Percentiles rank a stretch among this genome's conserved stretches.
Evolutionary conservation across 495 filamentous ascomycete genomes (phyloP).

Genomic region (Neurospora discreta): DNA sequence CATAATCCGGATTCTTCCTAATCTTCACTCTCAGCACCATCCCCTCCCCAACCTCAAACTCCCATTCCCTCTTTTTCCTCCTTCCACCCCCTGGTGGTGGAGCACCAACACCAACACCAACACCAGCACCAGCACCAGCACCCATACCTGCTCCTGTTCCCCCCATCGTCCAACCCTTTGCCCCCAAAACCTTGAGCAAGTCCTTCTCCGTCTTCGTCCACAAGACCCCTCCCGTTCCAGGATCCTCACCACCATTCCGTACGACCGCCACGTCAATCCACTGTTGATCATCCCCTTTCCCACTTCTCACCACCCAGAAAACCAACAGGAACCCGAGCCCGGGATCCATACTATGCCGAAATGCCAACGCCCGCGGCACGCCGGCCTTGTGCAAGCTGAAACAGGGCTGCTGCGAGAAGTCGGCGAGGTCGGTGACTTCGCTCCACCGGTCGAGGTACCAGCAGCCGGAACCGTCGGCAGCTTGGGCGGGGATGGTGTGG

Average conservation of each 20-base stretch:
- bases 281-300: not conserved
- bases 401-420: not conserved
- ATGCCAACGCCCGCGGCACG: constrained; percentile 1
- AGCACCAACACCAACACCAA: too few relatives aligned
- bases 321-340: constrained; percentile 2
- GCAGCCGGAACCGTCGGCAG: not conserved
- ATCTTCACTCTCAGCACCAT: not conserved
- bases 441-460: constrained; percentile 7
- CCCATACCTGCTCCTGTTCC: too few relatives aligned
- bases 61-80: not conserved
- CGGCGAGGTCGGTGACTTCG: not conserved
- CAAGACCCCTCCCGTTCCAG: not conserved
- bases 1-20: not conserved
- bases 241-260: not conserved
- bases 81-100: not conserved
- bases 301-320: not conserved
- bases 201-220: not conserved
- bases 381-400: constrained; percentile 4
- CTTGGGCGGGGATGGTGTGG: constrained; percentile 2
- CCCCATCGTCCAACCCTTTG: not conserved
- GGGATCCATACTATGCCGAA: not conserved
- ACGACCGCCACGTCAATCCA: not conserved
- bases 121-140: too few relatives aligned
- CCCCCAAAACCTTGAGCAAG: not conserved
- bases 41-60: not conserved